A percentile compares a stretch with the other conserved stretches of the same genome.
Evolutionary conservation across 2,329 filamentous ascomycete species (phyloP).

Genomic region (Fusarium sp.): DNA sequence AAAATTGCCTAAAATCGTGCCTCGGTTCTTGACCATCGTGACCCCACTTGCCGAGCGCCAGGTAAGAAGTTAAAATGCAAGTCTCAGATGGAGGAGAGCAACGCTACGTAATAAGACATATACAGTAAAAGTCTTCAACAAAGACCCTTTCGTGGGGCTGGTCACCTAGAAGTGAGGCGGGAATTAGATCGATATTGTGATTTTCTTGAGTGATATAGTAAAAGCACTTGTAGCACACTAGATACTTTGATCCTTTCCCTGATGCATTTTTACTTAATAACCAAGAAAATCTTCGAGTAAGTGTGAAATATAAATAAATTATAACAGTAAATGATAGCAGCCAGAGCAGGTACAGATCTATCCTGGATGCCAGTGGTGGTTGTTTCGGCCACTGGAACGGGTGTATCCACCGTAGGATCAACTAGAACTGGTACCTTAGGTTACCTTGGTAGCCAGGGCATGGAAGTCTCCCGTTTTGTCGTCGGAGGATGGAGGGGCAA

Average conservation of each 20-base stretch:
- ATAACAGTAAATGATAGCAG: background rate
- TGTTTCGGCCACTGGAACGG: constrained; percentile 2
- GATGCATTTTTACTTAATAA: too few relatives aligned
- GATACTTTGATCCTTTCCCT: background rate
- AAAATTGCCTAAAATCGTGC: constrained; percentile 11
- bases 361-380: background rate
- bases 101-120: background rate
- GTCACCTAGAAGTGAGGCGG: background rate
- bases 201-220: background rate
- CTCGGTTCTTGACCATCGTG: constrained; percentile 19
- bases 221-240: background rate
- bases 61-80: constrained; percentile 12
- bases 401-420: constrained; percentile 2
- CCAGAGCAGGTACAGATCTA: background rate
- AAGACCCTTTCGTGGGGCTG: background rate
- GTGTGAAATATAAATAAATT: background rate
- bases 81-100: background rate
- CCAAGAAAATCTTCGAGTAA: background rate
- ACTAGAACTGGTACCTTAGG: background rate
- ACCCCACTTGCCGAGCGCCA: constrained; percentile 21
- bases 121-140: background rate
- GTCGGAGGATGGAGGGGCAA: constrained; percentile 7
- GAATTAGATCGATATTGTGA: background rate
- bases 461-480: constrained; percentile 1
- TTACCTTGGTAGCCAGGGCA: background rate